A percentile compares a stretch with the other conserved stretches of the same genome.
Evolutionary conservation across 1,284 basidiomycete genomes (phyloP).

Genomic region (Puccinia coronata): DNA sequence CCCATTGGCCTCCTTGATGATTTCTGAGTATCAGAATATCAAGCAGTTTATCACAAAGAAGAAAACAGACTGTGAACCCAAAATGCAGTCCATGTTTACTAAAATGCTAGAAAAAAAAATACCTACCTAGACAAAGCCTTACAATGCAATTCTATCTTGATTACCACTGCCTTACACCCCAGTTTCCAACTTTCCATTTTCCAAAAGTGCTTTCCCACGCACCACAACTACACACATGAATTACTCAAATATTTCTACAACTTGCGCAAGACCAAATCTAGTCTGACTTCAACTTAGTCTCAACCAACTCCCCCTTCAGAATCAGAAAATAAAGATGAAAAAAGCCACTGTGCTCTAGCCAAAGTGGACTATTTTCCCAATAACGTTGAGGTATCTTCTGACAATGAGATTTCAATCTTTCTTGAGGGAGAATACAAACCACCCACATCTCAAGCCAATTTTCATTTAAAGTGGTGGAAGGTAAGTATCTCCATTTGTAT

Average conservation of each 20-base stretch:
- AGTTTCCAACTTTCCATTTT: too few relatives aligned
- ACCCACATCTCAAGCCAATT: too few relatives aligned
- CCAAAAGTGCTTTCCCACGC: too few relatives aligned
- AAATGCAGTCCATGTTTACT: too few relatives aligned
- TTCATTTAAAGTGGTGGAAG: conserved; percentile 20
- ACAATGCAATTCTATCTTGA: not conserved
- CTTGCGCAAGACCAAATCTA: too few relatives aligned
- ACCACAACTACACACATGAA: too few relatives aligned
- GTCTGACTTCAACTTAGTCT: not conserved
- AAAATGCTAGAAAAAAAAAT: not conserved
- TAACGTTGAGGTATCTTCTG: too few relatives aligned
- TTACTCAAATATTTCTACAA: too few relatives aligned
- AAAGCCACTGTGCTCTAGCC: not conserved
- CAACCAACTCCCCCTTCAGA: too few relatives aligned
- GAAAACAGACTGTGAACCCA: not conserved
- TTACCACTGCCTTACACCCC: conserved; percentile 5
- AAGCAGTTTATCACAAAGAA: not conserved
- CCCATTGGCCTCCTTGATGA: not conserved
- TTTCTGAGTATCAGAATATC: too few relatives aligned
- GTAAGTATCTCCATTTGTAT: not conserved
- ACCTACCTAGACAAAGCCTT: not conserved
- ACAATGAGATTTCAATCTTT: not conserved
- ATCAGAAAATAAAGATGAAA: not conserved
- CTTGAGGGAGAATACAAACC: not conserved
- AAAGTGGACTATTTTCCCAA: not conserved